A percentile compares a stretch with the other conserved stretches of the same genome.
phyloP scores from a whole-genome alignment of 2,329 filamentous ascomycete species.

The Bipolaris oryzae region DNA sequence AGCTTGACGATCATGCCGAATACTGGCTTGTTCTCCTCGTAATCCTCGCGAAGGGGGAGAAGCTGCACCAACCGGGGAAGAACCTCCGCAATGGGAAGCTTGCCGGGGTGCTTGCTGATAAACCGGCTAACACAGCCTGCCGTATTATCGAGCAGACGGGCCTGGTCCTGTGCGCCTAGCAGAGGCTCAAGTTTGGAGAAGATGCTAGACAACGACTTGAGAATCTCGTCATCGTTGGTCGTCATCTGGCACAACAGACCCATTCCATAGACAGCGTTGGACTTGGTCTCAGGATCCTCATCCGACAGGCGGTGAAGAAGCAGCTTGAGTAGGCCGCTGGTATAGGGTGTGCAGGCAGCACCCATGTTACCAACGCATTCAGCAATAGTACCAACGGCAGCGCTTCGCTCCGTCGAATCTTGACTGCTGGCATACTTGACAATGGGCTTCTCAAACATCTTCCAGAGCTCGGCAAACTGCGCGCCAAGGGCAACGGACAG shows the following conservation, averaged over 20 bases:
- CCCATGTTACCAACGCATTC: constrained; percentile 89
- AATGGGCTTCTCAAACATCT: constrained; percentile 91
- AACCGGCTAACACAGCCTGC: constrained; percentile 89
- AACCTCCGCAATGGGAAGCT: constrained; percentile 79
- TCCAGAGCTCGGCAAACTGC: constrained; percentile 87
- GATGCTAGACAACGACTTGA: constrained; percentile 77
- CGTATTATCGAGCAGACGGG: constrained; percentile 88
- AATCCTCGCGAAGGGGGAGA: constrained; percentile 90
- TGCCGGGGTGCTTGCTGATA: constrained; percentile 86
- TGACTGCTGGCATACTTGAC: constrained; percentile 85
- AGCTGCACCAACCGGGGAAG: constrained; percentile 79
- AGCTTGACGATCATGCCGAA: constrained; percentile 89
- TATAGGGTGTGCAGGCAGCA: constrained; percentile 79
- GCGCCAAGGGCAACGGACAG: constrained; percentile 81
- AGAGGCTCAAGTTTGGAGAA: constrained; percentile 86
- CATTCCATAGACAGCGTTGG: constrained; percentile 90
- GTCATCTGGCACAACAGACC: constrained; percentile 86
- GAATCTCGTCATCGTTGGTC: constrained; percentile 72
- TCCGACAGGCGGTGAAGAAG: constrained; percentile 86
- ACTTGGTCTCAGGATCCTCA: constrained; percentile 89
- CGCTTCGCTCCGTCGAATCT: constrained; percentile 85
- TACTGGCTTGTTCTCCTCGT: constrained; percentile 93
- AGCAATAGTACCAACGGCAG: constrained; percentile 88
- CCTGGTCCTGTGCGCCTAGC: constrained; percentile 75
- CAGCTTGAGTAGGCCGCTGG: constrained; percentile 74